Conservation (phyloP, 2,329 filamentous ascomycete species). For the Ophiostoma sp. region DNA sequence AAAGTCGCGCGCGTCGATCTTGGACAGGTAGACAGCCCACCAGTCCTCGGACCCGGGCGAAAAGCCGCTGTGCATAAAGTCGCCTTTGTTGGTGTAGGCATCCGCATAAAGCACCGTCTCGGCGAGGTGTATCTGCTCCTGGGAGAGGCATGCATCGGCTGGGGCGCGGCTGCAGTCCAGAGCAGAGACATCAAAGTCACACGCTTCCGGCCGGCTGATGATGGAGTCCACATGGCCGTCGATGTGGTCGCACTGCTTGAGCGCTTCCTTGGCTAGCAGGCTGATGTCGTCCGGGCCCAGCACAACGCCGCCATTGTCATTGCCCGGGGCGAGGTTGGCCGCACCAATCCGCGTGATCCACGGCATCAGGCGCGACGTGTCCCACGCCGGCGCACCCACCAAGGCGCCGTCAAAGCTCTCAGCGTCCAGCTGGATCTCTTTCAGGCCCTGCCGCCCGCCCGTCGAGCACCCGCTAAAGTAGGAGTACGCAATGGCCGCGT, state of each 20-base stretch:
- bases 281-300: background rate
- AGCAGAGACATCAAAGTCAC: background rate
- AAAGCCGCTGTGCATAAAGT: conserved; percentile 34
- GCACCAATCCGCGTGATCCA: conserved; percentile 38
- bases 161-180: background rate
- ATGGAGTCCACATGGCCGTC: background rate
- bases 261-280: background rate
- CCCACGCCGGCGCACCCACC: conserved; percentile 43
- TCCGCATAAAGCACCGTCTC: conserved; percentile 20
- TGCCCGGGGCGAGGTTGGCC: conserved; percentile 36
- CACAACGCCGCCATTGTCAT: background rate
- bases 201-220: background rate
- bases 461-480: conserved; percentile 57
- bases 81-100: conserved; percentile 17
- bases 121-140: background rate
- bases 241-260: background rate
- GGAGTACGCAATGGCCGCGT: conserved; percentile 39
- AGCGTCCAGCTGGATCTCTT: conserved; percentile 47
- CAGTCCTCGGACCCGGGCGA: conserved; percentile 41
- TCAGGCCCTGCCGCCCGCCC: conserved; percentile 54
- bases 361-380: conserved; percentile 38
- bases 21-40: conserved; percentile 28
- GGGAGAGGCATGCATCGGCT: background rate
- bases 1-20: conserved; percentile 26
- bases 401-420: conserved; percentile 55